Evolutionary conservation across 257 asterid species (phyloP), one percentile per base, ranked within the genome.

Genomic region (Nicotiana tomentosiformis): DNA sequence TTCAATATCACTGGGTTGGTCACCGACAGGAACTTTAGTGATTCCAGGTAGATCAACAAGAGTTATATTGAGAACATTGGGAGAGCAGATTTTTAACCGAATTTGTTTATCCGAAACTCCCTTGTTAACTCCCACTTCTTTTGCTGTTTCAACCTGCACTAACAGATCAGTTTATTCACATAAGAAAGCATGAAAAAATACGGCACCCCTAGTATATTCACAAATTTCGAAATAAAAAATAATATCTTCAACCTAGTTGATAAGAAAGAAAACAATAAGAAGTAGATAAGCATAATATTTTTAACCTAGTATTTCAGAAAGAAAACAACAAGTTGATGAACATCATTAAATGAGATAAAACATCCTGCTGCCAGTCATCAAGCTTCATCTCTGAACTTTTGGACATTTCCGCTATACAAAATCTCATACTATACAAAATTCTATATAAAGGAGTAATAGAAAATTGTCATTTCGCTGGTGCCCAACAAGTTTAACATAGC

Each of bases 31-130:
- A 69, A 92, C 98, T 88, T 92, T 96, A 7, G 98, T 96, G 35
- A 96, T 83, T 68, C 99, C 99, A 5, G 99, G 99, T 84, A 96
- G 90, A 88, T 96, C 99, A 88, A 96, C 98, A 56, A 96, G 98
- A 78, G 99, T 89, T 74, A 96, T 94, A 86, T 94, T 95, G 57
- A 96, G 98, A 82, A 96, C 99, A 86, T 92, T 90, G 29, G 99
- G 98, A 4, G 99, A 96, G 86, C 82, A 92, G 65, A 96, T 96
- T 90, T 91, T 96, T 66, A 96, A 83, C 26, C 98, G 93, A 51
- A 96, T 96, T 82, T 90, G 94, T 82, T 90, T 96, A 86, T 96
- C 98, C 14, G 97, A 90, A 76, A 96, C 97, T 15, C 96, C 95
- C 88, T 90, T 94, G 85, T 93, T 93, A 84, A 37, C 90, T 60